Conservation (phyloP, 1,284 basidiomycete species). For the Amylostereum areolatum region DNA sequence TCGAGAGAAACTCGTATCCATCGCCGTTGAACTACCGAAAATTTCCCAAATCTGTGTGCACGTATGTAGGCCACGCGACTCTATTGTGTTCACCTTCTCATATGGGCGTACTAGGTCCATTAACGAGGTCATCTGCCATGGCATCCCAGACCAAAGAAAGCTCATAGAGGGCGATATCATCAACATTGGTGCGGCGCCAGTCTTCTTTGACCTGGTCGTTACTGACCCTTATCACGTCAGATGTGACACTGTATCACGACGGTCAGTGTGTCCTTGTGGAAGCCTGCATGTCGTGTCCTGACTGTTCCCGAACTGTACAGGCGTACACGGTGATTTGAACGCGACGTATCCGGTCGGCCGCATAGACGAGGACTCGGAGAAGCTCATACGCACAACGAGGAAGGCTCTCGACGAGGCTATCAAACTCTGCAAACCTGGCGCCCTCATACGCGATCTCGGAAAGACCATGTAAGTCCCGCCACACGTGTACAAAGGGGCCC, state of each 20-base stretch:
- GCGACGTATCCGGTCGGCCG: conserved; percentile 87
- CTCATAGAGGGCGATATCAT: conserved; percentile 89
- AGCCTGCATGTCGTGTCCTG: conserved; percentile 1
- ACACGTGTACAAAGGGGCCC: too few species aligned
- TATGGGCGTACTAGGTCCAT: conserved; percentile 54
- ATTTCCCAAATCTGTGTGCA: conserved; percentile 97
- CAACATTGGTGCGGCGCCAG: conserved; percentile 66
- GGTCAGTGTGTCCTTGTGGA: conserved; percentile 32
- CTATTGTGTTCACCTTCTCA: conserved; percentile 2
- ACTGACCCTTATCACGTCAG: conserved; percentile 25
- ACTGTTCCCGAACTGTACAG: conserved; percentile 28
- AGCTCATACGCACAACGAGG: conserved; percentile 78
- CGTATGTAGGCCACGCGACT: conserved; percentile 44
- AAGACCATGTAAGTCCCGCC: conserved; percentile 75
- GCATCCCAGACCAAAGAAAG: conserved; percentile 87
- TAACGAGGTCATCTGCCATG: conserved; percentile 97
- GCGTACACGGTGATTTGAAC: conserved; percentile 89
- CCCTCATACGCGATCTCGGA: conserved; percentile 79
- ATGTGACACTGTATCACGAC: conserved; percentile 64
- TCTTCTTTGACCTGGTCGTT: not conserved
- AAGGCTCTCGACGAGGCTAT: conserved; percentile 84
- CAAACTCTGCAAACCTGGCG: conserved; percentile 85
- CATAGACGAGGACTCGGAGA: conserved; percentile 76
- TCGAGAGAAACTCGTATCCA: conserved; percentile 91
- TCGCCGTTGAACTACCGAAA: conserved; percentile 90